Evolutionary conservation across 2,329 filamentous ascomycete genomes (phyloP).

Genomic region (Botryotinia globosa): DNA sequence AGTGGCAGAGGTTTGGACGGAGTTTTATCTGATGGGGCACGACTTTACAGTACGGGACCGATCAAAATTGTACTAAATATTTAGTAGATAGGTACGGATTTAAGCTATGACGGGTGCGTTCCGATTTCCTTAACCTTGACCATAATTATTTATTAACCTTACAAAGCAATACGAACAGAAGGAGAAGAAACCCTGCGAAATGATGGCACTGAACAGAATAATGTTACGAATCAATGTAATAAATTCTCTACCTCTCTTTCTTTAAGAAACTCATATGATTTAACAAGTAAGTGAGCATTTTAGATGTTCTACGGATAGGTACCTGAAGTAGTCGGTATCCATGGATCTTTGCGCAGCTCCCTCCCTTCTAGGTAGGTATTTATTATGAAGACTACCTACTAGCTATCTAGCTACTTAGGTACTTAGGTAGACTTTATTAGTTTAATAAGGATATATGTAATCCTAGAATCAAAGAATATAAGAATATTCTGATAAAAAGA

Average conservation of each 20-base stretch:
- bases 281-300: background rate
- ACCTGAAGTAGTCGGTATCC: background rate
- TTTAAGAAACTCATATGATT: background rate
- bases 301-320: background rate
- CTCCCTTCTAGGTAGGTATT: no score
- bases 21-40: background rate
- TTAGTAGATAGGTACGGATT: slow-evolving; percentile 3
- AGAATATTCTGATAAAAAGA: no score
- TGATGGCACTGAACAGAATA: background rate
- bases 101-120: slow-evolving; percentile 1
- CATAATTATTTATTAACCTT: background rate
- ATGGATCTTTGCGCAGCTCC: no score
- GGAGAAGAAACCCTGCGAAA: background rate
- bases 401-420: background rate
- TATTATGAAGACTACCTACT: background rate
- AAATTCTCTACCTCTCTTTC: background rate
- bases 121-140: background rate
- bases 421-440: background rate
- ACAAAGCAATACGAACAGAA: slow-evolving; percentile 14
- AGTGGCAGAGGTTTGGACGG: slow-evolving; percentile 1
- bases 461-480: no score
- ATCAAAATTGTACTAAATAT: background rate
- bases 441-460: no score
- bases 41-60: background rate
- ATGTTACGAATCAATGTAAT: background rate